Conservation (phyloP, 805 yeast species). For the Saccharomycopsis malanga region DNA sequence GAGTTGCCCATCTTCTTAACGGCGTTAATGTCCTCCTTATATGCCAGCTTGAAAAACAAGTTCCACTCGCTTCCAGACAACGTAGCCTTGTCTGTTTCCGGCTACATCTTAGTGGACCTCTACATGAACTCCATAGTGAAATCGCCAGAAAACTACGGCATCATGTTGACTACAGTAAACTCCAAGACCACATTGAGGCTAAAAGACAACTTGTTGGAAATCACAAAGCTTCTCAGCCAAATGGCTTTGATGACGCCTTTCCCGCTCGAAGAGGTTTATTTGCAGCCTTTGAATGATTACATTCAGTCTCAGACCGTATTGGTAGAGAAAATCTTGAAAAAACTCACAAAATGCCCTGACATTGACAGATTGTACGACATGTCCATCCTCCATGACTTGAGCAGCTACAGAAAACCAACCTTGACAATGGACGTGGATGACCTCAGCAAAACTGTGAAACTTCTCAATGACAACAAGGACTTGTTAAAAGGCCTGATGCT, state of each 20-base stretch:
- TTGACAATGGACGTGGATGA: conserved; percentile 34
- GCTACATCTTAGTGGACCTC: conserved; percentile 52
- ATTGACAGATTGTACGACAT: conserved; percentile 55
- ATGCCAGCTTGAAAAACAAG: conserved; percentile 32
- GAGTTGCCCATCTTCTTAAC: conserved; percentile 30
- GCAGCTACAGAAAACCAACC: conserved; percentile 38
- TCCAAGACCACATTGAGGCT: conserved; percentile 20
- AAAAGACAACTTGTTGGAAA: conserved; percentile 45
- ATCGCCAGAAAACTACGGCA: conserved; percentile 57
- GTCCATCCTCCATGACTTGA: conserved; percentile 64
- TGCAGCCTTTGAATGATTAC: conserved; percentile 76
- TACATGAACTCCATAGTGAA: conserved; percentile 42
- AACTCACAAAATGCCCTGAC: conserved; percentile 45
- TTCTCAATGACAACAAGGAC: conserved; percentile 32
- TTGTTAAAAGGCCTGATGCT: background rate
- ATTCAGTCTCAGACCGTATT: conserved; percentile 44
- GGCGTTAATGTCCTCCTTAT: conserved; percentile 32
- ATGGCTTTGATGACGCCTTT: conserved; percentile 64
- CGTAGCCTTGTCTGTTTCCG: conserved; percentile 46
- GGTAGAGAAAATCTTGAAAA: conserved; percentile 38
- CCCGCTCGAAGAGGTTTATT: conserved; percentile 50
- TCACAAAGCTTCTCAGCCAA: conserved; percentile 57
- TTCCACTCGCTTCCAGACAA: conserved; percentile 53
- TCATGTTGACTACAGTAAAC: conserved; percentile 27
- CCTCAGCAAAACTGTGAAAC: conserved; percentile 35